Evolutionary conservation across 345 rosid genomes (phyloP).

Genomic region (Toxicodendron radicans): DNA sequence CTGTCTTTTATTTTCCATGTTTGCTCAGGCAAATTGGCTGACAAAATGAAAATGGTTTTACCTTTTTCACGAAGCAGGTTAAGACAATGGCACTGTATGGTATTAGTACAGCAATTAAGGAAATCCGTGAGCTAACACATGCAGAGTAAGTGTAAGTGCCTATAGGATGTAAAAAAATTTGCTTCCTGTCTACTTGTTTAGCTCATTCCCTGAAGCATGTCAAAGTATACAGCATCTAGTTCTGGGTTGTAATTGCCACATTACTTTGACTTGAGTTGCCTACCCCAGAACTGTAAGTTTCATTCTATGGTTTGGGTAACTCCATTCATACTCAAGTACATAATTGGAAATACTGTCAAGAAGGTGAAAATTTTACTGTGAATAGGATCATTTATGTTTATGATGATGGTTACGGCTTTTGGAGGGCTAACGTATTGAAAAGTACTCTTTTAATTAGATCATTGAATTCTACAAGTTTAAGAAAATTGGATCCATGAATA

Average conservation of each 20-base stretch:
- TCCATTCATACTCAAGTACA: neutral
- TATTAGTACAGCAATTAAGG: slow-evolving; percentile 61
- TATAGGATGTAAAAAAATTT: neutral
- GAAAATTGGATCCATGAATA: neutral
- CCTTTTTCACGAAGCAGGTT: slow-evolving; percentile 47
- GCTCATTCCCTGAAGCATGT: neutral
- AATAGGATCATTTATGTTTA: neutral
- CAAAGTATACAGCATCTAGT: neutral
- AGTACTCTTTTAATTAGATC: neutral
- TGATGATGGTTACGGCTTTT: neutral
- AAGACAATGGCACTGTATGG: slow-evolving; percentile 79
- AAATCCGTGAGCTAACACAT: slow-evolving; percentile 72
- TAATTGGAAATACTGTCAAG: slow-evolving; percentile 1
- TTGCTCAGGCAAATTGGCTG: neutral
- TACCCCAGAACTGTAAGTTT: slow-evolving; percentile 11
- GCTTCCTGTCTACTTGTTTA: neutral
- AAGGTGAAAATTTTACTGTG: neutral
- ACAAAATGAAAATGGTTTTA: neutral
- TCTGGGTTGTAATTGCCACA: slow-evolving; percentile 1
- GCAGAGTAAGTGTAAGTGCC: slow-evolving; percentile 37
- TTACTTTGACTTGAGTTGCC: slow-evolving; percentile 15
- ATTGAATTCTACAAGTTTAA: neutral
- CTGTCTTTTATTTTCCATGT: neutral
- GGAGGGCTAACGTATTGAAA: neutral
- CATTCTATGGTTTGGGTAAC: slow-evolving; percentile 7